Percentiles rank a stretch among this genome's conserved stretches.
phyloP scores from a whole-genome alignment of 768 basidiomycete genomes.

The Amanita subjunquillea region DNA sequence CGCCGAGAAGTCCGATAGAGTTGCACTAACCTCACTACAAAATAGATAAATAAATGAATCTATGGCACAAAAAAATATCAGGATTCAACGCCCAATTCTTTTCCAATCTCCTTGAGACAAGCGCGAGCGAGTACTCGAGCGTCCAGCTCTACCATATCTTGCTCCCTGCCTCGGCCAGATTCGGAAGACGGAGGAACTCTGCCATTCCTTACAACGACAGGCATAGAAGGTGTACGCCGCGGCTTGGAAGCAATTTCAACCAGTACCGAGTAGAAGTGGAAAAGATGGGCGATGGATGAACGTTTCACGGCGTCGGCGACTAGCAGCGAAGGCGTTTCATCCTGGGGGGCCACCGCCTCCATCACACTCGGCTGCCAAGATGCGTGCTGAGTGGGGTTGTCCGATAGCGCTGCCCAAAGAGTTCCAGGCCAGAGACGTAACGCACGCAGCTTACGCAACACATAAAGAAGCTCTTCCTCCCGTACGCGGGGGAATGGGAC shows the following conservation, averaged over 20 bases:
- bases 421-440: constrained; percentile 69
- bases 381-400: constrained; percentile 47
- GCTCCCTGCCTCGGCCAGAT: background rate
- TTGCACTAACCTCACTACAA: no score
- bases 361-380: constrained; percentile 47
- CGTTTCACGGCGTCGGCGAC: constrained; percentile 66
- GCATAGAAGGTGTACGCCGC: constrained; percentile 54
- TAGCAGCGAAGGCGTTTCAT: constrained; percentile 40
- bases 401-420: constrained; percentile 66
- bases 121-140: constrained; percentile 55
- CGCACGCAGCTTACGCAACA: constrained; percentile 65
- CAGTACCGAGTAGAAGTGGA: constrained; percentile 75
- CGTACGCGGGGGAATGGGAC: constrained; percentile 81
- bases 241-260: constrained; percentile 74
- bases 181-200: constrained; percentile 1
- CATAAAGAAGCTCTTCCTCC: constrained; percentile 85
- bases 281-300: constrained; percentile 74
- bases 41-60: no score
- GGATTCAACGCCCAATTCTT: constrained; percentile 52
- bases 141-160: constrained; percentile 40
- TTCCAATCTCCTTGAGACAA: constrained; percentile 61
- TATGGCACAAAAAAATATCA: constrained; percentile 2
- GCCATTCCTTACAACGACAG: constrained; percentile 9
- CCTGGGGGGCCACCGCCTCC: constrained; percentile 9
- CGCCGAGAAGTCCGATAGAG: no score